phyloP scores from a whole-genome alignment of 2,329 filamentous ascomycete genomes.

The Colletotrichum lindemuthianum region DNA sequence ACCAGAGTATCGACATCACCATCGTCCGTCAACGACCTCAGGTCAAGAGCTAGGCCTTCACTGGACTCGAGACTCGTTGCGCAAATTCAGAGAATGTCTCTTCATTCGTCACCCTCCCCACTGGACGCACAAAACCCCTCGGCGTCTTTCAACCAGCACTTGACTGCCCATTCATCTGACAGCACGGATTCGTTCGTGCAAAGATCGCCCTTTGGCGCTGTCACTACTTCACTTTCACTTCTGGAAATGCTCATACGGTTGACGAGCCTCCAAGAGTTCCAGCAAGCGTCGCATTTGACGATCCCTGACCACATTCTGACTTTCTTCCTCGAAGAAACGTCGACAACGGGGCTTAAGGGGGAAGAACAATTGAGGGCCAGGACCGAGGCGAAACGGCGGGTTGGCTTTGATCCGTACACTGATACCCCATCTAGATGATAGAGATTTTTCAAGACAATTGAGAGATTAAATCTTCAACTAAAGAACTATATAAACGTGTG shows the following conservation, averaged over 20 bases:
- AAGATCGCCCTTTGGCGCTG: conserved; percentile 61
- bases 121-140: conserved; percentile 18
- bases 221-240: conserved; percentile 72
- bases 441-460: neutral
- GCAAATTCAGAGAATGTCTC: conserved; percentile 53
- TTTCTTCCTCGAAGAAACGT: conserved; percentile 79
- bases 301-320: conserved; percentile 90
- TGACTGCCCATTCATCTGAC: conserved; percentile 30
- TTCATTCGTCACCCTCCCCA: conserved; percentile 39
- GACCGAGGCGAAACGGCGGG: conserved; percentile 57
- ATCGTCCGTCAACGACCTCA: conserved; percentile 20
- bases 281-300: conserved; percentile 87
- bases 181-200: conserved; percentile 46
- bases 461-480: conserved; percentile 1
- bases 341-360: conserved; percentile 60
- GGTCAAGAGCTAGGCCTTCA: conserved; percentile 38
- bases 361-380: conserved; percentile 56
- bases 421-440: conserved; percentile 46
- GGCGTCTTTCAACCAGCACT: conserved; percentile 3
- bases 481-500: neutral
- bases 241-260: conserved; percentile 90
- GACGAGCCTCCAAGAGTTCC: conserved; percentile 88
- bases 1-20: conserved; percentile 6
- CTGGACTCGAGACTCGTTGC: conserved; percentile 52
- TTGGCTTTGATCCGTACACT: conserved; percentile 67